phyloP scores from a whole-genome alignment of 306 rosid species.

The Quercus ilex region DNA sequence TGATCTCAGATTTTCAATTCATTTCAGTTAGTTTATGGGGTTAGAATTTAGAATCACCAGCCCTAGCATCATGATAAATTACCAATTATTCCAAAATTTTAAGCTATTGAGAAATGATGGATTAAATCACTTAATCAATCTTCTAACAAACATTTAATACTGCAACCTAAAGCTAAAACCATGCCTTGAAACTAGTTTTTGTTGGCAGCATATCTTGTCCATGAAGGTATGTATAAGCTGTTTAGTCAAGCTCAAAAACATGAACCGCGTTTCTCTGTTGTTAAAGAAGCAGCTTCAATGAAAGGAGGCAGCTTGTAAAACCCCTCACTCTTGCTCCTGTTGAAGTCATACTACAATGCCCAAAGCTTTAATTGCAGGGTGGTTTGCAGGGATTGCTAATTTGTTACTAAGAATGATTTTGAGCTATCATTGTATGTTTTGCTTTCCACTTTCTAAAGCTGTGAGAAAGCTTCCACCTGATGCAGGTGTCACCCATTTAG shows the following conservation, averaged over 20 bases:
- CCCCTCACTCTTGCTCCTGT: constrained; percentile 40
- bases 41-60: no score
- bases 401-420: constrained; percentile 39
- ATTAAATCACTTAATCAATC: no score
- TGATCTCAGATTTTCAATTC: no score
- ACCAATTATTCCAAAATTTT: no score
- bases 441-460: constrained; percentile 20
- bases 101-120: no score
- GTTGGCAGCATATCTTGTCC: constrained; percentile 61
- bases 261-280: constrained; percentile 80
- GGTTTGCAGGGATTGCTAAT: constrained; percentile 21
- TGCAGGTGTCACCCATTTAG: constrained; percentile 72
- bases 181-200: constrained; percentile 28
- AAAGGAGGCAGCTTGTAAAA: constrained; percentile 39
- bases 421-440: constrained; percentile 23
- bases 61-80: no score
- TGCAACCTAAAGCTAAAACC: constrained; percentile 32
- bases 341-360: constrained; percentile 13
- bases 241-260: constrained; percentile 72
- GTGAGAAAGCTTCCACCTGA: constrained; percentile 19
- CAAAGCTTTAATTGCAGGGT: constrained; percentile 18
- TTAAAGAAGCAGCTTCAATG: constrained; percentile 33
- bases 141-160: constrained; percentile 12
- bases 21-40: no score
- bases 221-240: constrained; percentile 78